phyloP scores from a whole-genome alignment of 2,329 filamentous ascomycete species.

The Emmonsiellopsis sp. region DNA sequence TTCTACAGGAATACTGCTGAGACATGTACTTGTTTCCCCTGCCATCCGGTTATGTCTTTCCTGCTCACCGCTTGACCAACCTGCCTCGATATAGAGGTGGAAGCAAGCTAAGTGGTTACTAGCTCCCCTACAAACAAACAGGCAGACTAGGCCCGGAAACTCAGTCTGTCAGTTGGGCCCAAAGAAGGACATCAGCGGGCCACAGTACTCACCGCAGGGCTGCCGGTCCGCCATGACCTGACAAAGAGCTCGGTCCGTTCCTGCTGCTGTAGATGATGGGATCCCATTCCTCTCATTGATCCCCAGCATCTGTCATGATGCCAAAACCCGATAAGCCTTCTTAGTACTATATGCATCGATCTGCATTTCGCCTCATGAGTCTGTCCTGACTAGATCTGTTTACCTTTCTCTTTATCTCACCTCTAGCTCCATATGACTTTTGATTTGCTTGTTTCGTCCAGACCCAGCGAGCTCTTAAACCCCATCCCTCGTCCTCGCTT shows the following conservation, averaged over 20 bases:
- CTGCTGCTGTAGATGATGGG: background rate
- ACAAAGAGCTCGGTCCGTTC: slow-evolving; percentile 9
- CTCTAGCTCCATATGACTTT: slow-evolving; percentile 2
- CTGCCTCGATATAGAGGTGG: slow-evolving; percentile 10
- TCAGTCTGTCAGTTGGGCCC: background rate
- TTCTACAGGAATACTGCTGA: slow-evolving; percentile 2
- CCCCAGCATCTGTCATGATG: slow-evolving; percentile 4
- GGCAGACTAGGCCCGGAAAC: slow-evolving; percentile 5
- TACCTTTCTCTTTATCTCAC: slow-evolving; percentile 7
- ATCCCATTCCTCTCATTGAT: background rate
- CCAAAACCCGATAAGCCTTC: slow-evolving; percentile 11
- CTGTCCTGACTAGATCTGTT: slow-evolving; percentile 8
- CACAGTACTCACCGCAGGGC: background rate
- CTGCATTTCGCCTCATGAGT: slow-evolving; percentile 9
- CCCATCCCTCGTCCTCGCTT: slow-evolving; percentile 6
- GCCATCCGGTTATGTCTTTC: slow-evolving; percentile 3
- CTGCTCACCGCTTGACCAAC: slow-evolving; percentile 12
- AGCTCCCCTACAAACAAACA: slow-evolving; percentile 11
- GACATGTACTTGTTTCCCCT: slow-evolving; percentile 8
- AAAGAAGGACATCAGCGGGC: background rate
- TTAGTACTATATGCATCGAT: slow-evolving; percentile 9
- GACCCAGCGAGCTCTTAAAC: slow-evolving; percentile 5
- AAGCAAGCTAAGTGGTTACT: slow-evolving; percentile 8
- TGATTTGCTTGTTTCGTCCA: background rate
- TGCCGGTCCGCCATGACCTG: slow-evolving; percentile 6